phyloP scores from a whole-genome alignment of 805 yeast species.

The Wickerhamomyces ciferrii region DNA sequence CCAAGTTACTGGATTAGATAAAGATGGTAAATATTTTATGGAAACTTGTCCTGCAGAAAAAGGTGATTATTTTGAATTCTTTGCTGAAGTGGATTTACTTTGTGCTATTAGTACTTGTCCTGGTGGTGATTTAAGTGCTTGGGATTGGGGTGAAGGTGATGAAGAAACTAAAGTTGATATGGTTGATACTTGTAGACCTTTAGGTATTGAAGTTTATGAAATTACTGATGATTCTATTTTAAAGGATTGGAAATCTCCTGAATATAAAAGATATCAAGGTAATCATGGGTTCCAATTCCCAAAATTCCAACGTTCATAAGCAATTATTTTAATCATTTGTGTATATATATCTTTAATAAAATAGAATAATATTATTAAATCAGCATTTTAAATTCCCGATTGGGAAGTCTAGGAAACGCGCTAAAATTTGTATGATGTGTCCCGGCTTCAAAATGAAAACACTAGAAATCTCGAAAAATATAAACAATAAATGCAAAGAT shows the following conservation, averaged over 20 bases:
- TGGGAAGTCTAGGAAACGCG: neutral
- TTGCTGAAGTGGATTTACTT: conserved; percentile 59
- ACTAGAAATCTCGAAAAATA: neutral
- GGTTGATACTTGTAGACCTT: conserved; percentile 59
- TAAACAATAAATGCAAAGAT: neutral
- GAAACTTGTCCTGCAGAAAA: conserved; percentile 60
- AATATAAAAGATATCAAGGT: conserved; percentile 47
- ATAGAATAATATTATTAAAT: too few species aligned
- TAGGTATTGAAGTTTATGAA: conserved; percentile 56
- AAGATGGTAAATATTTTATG: conserved; percentile 64
- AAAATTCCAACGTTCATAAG: conserved; percentile 8
- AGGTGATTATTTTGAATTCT: conserved; percentile 59
- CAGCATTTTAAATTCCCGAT: neutral
- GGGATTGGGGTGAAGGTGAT: conserved; percentile 68
- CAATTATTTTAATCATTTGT: neutral
- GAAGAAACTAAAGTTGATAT: conserved; percentile 41
- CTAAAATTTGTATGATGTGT: neutral
- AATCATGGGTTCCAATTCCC: conserved; percentile 42
- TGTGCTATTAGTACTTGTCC: conserved; percentile 67
- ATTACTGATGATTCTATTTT: conserved; percentile 42
- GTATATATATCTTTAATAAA: too few species aligned
- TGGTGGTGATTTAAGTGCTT: conserved; percentile 61
- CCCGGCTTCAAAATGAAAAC: neutral
- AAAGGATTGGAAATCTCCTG: conserved; percentile 46
- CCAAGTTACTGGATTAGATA: conserved; percentile 64